A percentile compares a stretch with the other conserved stretches of the same genome.
phyloP scores from a whole-genome alignment of 2,329 filamentous ascomycete species.

The Curvularia spicifera region DNA sequence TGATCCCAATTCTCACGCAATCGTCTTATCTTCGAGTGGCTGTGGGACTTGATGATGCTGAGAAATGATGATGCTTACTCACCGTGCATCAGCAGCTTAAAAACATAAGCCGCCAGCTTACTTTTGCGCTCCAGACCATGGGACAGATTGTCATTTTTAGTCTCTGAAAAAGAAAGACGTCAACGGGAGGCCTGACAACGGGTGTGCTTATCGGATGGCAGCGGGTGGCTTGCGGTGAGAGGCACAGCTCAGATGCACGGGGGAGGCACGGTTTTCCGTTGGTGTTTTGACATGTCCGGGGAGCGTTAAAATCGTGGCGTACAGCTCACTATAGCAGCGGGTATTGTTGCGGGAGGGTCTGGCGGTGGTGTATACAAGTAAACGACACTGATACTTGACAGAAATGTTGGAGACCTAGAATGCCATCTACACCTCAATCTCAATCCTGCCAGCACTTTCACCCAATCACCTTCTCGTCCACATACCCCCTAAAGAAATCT shows the following conservation, averaged over 20 bases:
- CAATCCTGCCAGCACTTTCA: background rate
- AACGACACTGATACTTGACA: background rate
- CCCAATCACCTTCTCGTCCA: background rate
- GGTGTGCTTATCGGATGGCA: background rate
- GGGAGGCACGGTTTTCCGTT: slow-evolving; percentile 5
- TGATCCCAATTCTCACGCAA: background rate
- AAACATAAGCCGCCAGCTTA: background rate
- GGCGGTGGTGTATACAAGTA: background rate
- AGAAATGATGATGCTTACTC: background rate
- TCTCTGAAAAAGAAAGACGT: background rate
- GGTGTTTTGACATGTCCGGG: background rate
- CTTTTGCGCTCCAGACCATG: background rate
- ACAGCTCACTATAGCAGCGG: background rate
- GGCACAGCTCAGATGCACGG: background rate
- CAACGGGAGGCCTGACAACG: background rate
- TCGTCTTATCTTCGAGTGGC: background rate
- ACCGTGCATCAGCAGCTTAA: background rate
- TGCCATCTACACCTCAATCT: background rate
- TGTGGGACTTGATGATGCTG: background rate
- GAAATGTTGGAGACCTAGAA: background rate
- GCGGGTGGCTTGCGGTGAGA: slow-evolving; percentile 6
- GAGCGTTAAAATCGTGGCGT: background rate
- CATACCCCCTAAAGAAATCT: background rate
- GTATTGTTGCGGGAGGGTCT: background rate
- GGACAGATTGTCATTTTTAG: background rate